These are phyloP conservation scores for Xylaria sp. DNA, from an alignment of 2,329 filamentous ascomycete genomes.

Conservation along the genomic window DNA sequence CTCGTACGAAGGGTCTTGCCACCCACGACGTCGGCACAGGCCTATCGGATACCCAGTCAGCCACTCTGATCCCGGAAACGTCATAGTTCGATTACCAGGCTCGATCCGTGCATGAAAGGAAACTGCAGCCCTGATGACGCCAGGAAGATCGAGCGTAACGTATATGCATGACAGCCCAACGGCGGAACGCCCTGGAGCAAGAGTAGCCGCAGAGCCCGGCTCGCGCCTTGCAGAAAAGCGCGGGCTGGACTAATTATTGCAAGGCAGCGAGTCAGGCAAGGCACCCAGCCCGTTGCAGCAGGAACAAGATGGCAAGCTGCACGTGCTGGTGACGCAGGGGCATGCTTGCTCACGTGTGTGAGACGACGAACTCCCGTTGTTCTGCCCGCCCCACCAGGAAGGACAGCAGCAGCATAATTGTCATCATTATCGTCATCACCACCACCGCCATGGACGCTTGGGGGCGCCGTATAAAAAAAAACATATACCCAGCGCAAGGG, in stretches of 20 bases:
- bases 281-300: constrained; percentile 42
- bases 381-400: constrained; percentile 44
- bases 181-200: constrained; percentile 41
- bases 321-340: constrained; percentile 50
- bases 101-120: constrained; percentile 38
- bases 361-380: constrained; percentile 50
- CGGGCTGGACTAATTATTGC: constrained; percentile 43
- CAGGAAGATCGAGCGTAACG: constrained; percentile 45
- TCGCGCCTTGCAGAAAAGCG: constrained; percentile 43
- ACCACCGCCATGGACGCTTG: constrained; percentile 39
- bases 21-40: constrained; percentile 93
- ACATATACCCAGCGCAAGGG: constrained; percentile 27
- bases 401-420: constrained; percentile 44
- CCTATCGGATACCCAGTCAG: constrained; percentile 65
- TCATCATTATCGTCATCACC: neutral
- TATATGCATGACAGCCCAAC: constrained; percentile 52
- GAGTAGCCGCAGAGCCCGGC: constrained; percentile 35
- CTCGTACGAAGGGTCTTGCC: constrained; percentile 91
- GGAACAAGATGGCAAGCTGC: constrained; percentile 48
- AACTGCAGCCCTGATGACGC: constrained; percentile 49
- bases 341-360: constrained; percentile 51
- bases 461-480: constrained; percentile 35
- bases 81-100: constrained; percentile 43
- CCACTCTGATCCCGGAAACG: constrained; percentile 45
- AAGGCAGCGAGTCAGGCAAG: constrained; percentile 38